Evolutionary conservation across 2,329 filamentous ascomycete genomes (phyloP).

Genomic region (Claviceps sp.): DNA sequence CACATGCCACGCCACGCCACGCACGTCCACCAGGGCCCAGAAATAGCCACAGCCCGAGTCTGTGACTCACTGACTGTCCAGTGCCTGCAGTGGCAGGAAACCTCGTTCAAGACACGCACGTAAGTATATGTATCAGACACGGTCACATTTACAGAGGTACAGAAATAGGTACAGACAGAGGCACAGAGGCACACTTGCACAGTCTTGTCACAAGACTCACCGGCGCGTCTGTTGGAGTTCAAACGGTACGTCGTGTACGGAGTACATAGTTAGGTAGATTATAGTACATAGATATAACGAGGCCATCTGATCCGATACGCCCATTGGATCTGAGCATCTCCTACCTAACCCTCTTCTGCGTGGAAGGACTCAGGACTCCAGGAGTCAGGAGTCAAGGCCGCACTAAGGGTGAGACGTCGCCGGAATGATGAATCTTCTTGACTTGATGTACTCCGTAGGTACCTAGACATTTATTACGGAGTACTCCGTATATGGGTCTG

Average conservation of each 20-base stretch:
- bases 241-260: background rate
- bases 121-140: background rate
- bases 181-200: background rate
- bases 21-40: background rate
- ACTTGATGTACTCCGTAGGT: too few species aligned
- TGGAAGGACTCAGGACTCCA: background rate
- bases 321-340: background rate
- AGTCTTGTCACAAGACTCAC: background rate
- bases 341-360: background rate
- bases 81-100: background rate
- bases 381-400: background rate
- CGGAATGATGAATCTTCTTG: background rate
- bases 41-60: background rate
- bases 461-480: too few species aligned
- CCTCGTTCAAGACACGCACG: background rate
- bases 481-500: background rate
- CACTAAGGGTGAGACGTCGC: background rate
- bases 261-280: background rate
- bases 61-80: too few species aligned
- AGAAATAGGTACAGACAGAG: too few species aligned
- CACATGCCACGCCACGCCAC: background rate
- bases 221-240: background rate
- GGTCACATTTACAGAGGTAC: background rate
- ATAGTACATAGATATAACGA: background rate
- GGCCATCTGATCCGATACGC: background rate